These are phyloP conservation scores for Coleophoma crateriformis DNA, from an alignment of 2,329 filamentous ascomycete genomes.

Conservation along the genomic window DNA sequence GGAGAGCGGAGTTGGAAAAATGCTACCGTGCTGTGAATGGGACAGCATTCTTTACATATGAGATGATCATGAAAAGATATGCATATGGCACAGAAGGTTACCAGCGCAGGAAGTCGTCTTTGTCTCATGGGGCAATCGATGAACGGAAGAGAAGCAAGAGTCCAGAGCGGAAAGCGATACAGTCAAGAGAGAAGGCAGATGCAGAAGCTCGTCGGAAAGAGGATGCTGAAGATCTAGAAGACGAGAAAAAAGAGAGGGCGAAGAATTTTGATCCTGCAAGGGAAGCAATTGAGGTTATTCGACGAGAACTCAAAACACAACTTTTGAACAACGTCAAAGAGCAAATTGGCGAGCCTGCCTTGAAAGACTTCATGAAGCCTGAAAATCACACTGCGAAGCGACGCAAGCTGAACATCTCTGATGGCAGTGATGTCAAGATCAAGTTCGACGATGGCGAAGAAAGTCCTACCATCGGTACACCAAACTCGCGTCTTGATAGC, in stretches of 20 bases:
- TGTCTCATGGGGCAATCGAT: slow-evolving; percentile 7
- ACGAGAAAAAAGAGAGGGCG: slow-evolving; percentile 83
- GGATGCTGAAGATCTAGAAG: slow-evolving; percentile 76
- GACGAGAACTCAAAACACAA: slow-evolving; percentile 78
- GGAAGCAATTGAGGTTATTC: slow-evolving; percentile 75
- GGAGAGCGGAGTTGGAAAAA: slow-evolving; percentile 73
- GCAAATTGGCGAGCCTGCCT: slow-evolving; percentile 73
- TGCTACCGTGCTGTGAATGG: slow-evolving; percentile 77
- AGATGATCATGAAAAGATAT: slow-evolving; percentile 85
- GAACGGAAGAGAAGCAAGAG: slow-evolving; percentile 35
- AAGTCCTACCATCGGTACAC: slow-evolving; percentile 57
- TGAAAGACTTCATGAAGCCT: slow-evolving; percentile 80
- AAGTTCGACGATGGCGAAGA: slow-evolving; percentile 53
- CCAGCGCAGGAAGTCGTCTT: slow-evolving; percentile 4
- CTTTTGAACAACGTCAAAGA: slow-evolving; percentile 84
- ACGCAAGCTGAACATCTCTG: slow-evolving; percentile 70
- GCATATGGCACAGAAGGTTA: slow-evolving; percentile 18
- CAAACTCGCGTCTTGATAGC: slow-evolving; percentile 55
- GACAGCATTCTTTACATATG: slow-evolving; percentile 84
- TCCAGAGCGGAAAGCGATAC: slow-evolving; percentile 32
- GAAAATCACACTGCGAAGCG: slow-evolving; percentile 74
- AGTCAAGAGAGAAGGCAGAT: slow-evolving; percentile 57
- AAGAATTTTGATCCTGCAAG: slow-evolving; percentile 84
- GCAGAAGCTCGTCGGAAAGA: slow-evolving; percentile 62
- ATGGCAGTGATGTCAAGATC: slow-evolving; percentile 56